These are phyloP conservation scores for Cercospora sesami DNA, from an alignment of 2,329 filamentous ascomycete genomes.

Conservation along the genomic window DNA sequence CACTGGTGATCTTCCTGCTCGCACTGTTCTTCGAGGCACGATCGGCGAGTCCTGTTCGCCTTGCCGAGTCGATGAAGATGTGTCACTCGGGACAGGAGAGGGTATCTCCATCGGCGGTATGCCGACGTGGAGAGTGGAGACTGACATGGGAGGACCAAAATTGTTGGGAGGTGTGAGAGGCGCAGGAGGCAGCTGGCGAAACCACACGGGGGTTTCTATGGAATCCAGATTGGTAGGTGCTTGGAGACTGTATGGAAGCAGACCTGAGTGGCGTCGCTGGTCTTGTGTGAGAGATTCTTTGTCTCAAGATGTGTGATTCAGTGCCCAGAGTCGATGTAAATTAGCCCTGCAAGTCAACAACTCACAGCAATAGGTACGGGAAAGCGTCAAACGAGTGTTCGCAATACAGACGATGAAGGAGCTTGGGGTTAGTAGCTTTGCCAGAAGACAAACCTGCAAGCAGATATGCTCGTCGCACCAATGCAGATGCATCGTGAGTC, in stretches of 20 bases:
- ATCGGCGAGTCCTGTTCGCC: constrained; percentile 20
- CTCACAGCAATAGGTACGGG: neutral
- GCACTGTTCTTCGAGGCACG: constrained; percentile 17
- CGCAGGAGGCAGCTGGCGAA: constrained; percentile 30
- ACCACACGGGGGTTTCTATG: constrained; percentile 37
- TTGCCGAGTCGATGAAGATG: constrained; percentile 30
- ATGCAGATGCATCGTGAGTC: constrained; percentile 18
- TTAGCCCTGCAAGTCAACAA: neutral
- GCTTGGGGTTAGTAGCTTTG: constrained; percentile 5
- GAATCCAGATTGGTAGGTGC: constrained; percentile 33
- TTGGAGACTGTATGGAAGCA: neutral
- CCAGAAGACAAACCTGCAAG: constrained; percentile 21
- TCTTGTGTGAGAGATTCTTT: constrained; percentile 15
- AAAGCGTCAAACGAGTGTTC: neutral
- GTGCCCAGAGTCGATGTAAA: neutral
- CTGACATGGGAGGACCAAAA: constrained; percentile 28
- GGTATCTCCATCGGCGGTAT: constrained; percentile 34
- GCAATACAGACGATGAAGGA: neutral
- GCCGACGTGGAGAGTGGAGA: constrained; percentile 24
- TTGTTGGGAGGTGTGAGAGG: constrained; percentile 25
- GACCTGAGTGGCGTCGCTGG: neutral
- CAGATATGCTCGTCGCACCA: constrained; percentile 24
- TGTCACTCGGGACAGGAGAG: constrained; percentile 30
- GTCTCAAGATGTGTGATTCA: constrained; percentile 5
- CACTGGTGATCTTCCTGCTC: constrained; percentile 30